Evolutionary conservation across 2,329 filamentous ascomycete species (phyloP).

Genomic region (Sphaerostilbella broomeana): DNA sequence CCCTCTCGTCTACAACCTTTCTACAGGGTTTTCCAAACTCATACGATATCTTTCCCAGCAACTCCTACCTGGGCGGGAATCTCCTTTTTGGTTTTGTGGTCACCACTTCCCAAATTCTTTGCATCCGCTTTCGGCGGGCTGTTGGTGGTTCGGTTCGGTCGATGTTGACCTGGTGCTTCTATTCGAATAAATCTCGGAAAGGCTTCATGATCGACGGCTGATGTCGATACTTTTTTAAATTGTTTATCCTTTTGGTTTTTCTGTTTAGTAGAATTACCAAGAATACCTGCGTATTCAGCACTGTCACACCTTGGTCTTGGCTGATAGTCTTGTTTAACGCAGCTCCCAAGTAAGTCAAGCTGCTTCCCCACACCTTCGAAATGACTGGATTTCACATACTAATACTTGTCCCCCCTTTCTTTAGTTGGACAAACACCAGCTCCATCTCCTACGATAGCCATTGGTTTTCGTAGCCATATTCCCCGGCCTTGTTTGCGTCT

Average conservation of each 20-base stretch:
- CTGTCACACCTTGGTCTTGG: no score
- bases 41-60: neutral
- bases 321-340: no score
- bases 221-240: neutral
- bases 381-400: no score
- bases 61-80: neutral
- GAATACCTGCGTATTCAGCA: no score
- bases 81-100: neutral
- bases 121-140: slow-evolving; percentile 11
- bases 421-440: no score
- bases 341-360: no score
- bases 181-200: no score
- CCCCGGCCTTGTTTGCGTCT: no score
- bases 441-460: neutral
- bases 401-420: no score
- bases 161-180: neutral
- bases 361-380: no score
- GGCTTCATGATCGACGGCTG: neutral
- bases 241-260: neutral
- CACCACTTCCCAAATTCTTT: neutral
- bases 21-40: neutral
- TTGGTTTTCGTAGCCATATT: no score
- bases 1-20: neutral
- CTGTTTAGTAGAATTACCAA: no score
- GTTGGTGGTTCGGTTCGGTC: slow-evolving; percentile 7